Evolutionary conservation across 805 yeast species (phyloP).

Genomic region (Pichia manshurica): DNA sequence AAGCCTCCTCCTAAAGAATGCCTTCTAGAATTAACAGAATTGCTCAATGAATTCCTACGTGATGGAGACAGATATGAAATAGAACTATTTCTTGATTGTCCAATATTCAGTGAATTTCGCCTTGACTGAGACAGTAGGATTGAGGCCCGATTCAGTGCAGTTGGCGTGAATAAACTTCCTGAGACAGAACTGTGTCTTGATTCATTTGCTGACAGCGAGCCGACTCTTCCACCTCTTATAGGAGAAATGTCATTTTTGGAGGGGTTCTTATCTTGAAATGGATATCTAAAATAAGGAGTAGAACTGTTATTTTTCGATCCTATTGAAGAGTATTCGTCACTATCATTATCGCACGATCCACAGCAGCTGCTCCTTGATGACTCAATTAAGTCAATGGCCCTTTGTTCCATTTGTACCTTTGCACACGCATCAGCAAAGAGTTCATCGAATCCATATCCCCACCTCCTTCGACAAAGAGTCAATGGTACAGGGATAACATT

Average conservation of each 20-base stretch:
- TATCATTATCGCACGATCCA: slow-evolving; percentile 14
- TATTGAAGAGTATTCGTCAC: slow-evolving; percentile 15
- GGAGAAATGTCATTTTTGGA: slow-evolving; percentile 2
- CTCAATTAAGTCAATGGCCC: slow-evolving; percentile 1
- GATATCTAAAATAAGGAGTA: slow-evolving; percentile 60
- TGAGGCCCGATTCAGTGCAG: slow-evolving; percentile 12
- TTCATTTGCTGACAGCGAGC: slow-evolving; percentile 10
- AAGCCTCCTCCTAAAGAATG: neutral
- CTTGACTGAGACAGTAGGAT: slow-evolving; percentile 18
- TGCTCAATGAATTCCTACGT: slow-evolving; percentile 19
- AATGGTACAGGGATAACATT: slow-evolving; percentile 59
- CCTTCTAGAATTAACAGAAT: neutral
- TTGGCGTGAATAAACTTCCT: neutral
- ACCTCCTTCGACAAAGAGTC: slow-evolving; percentile 57
- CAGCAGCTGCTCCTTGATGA: slow-evolving; percentile 3
- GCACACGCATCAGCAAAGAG: slow-evolving; percentile 60
- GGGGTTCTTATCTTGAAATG: slow-evolving; percentile 50
- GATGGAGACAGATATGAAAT: slow-evolving; percentile 1
- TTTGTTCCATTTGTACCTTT: slow-evolving; percentile 39
- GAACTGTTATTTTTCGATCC: slow-evolving; percentile 9
- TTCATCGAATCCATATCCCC: slow-evolving; percentile 70
- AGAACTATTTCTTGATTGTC: neutral
- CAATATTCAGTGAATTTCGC: slow-evolving; percentile 14
- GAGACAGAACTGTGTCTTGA: slow-evolving; percentile 19
- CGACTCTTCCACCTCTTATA: slow-evolving; percentile 15